phyloP scores from a whole-genome alignment of 192 early-diverging fungal species.

The Dissophora globulifera region DNA sequence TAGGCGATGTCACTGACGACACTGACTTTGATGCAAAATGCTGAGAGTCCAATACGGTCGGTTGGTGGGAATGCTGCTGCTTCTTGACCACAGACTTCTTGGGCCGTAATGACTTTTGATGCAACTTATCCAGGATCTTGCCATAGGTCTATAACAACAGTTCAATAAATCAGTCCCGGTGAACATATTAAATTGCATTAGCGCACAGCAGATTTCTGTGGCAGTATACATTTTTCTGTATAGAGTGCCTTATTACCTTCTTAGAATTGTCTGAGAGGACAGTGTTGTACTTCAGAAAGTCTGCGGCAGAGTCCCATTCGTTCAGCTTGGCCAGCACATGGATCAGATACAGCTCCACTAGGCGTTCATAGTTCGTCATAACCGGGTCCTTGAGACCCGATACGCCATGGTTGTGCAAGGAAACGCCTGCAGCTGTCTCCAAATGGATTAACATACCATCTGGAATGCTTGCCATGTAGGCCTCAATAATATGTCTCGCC shows the following conservation, averaged over 20 bases:
- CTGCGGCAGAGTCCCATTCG: constrained; percentile 51
- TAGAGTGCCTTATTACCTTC: constrained; percentile 24
- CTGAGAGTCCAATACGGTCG: background rate
- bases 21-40: background rate
- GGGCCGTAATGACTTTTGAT: constrained; percentile 40
- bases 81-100: constrained; percentile 12
- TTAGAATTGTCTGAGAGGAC: constrained; percentile 46
- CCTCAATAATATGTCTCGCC: constrained; percentile 34
- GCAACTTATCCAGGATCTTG: constrained; percentile 41
- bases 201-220: too few relatives aligned
- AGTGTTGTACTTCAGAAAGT: constrained; percentile 51
- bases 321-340: constrained; percentile 53
- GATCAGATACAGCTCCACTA: constrained; percentile 54
- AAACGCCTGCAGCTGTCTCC: constrained; percentile 36
- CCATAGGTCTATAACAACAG: constrained; percentile 13
- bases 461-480: constrained; percentile 32
- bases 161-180: too few relatives aligned
- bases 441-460: constrained; percentile 41
- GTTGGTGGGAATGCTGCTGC: background rate
- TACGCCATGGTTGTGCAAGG: constrained; percentile 3
- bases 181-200: too few relatives aligned
- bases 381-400: constrained; percentile 34
- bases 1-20: constrained; percentile 13
- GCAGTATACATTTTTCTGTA: too few relatives aligned
- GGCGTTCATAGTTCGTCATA: constrained; percentile 55